Percentiles rank a stretch among this genome's conserved stretches.
Evolutionary conservation across 2,329 filamentous ascomycete species (phyloP).

Genomic region (Tolypocladium album): DNA sequence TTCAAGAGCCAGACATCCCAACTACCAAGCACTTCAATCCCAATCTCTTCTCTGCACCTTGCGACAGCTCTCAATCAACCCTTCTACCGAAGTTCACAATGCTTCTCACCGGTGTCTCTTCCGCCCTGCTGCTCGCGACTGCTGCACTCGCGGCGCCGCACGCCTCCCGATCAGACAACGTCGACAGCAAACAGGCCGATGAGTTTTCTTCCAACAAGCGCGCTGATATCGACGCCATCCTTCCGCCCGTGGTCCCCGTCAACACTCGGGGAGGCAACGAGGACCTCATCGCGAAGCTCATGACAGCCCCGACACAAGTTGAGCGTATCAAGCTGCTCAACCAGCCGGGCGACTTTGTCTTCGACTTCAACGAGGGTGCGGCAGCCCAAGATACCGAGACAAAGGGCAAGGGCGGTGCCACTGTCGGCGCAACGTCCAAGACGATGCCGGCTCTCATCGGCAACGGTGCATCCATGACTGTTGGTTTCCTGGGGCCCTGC

Average conservation of each 20-base stretch:
- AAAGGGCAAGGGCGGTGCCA: conserved; percentile 23
- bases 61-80: too few species aligned
- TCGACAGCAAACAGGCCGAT: not conserved
- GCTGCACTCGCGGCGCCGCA: not conserved
- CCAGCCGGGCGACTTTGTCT: conserved; percentile 27
- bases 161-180: not conserved
- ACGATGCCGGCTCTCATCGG: conserved; percentile 41
- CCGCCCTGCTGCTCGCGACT: conserved; percentile 1
- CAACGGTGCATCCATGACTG: conserved; percentile 32
- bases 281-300: conserved; percentile 17
- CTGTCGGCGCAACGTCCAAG: conserved; percentile 29
- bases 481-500: conserved; percentile 38
- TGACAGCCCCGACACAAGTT: conserved; percentile 16
- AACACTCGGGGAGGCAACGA: conserved; percentile 15
- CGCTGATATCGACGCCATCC: conserved; percentile 8
- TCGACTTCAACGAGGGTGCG: conserved; percentile 25
- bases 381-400: conserved; percentile 6
- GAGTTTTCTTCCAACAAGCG: not conserved
- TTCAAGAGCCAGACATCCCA: not conserved
- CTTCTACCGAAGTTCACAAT: not conserved
- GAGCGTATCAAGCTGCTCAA: conserved; percentile 20
- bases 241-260: conserved; percentile 16
- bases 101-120: not conserved
- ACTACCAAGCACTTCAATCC: too few species aligned
- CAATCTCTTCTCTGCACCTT: not conserved